These are phyloP conservation scores for Prunus dulcis DNA, from an alignment of 306 rosid species.

Conservation along the genomic window DNA sequence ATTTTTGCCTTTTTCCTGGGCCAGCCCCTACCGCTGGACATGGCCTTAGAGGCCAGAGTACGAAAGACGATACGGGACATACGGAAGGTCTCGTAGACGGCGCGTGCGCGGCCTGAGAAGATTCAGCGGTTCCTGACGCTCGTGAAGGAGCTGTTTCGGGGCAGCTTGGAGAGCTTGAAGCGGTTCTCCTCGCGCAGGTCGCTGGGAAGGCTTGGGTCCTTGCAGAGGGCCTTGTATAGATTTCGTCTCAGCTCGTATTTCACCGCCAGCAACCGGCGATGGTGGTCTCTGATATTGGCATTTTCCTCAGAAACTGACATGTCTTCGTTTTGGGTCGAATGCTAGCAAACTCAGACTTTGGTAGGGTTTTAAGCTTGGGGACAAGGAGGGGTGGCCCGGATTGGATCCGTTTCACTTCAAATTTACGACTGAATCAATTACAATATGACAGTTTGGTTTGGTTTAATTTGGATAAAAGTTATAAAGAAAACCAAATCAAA, in stretches of 20 bases:
- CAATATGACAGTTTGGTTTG: too few species aligned
- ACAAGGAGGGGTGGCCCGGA: too few species aligned
- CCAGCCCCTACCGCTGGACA: too few species aligned
- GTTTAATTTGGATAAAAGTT: too few species aligned
- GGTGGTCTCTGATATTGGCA: conserved; percentile 43
- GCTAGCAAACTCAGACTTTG: not conserved
- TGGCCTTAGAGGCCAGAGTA: conserved; percentile 30
- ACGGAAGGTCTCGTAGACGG: conserved; percentile 44
- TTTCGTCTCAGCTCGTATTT: conserved; percentile 38
- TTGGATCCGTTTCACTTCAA: too few species aligned
- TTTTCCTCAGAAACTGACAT: conserved; percentile 39
- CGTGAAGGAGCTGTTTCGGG: conserved; percentile 54
- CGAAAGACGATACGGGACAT: conserved; percentile 60
- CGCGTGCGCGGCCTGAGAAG: conserved; percentile 53
- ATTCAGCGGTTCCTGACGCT: conserved; percentile 55
- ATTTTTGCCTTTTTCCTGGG: too few species aligned
- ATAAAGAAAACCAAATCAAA: too few species aligned
- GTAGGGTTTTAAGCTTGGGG: too few species aligned
- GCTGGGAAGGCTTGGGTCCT: conserved; percentile 42
- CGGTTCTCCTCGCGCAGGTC: conserved; percentile 39
- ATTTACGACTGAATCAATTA: too few species aligned
- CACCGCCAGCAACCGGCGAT: conserved; percentile 37
- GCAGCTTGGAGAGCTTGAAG: conserved; percentile 43
- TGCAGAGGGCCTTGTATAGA: conserved; percentile 42
- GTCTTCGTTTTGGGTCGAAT: not conserved